Conservation (phyloP, 257 asterid species). For the Eustoma russellianum region DNA sequence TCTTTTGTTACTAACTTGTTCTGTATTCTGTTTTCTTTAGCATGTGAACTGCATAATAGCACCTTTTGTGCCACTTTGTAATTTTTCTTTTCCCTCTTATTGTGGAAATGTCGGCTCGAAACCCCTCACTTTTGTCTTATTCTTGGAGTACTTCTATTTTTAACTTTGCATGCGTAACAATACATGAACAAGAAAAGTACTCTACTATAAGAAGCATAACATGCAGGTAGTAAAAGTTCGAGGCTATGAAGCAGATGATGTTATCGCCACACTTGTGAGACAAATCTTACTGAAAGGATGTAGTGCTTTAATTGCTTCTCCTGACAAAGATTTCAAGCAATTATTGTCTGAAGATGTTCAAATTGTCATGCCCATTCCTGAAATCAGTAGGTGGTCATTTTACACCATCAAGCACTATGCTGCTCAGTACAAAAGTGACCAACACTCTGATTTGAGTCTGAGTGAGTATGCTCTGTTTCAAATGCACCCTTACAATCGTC, state of each 20-base stretch:
- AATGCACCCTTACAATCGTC: neutral
- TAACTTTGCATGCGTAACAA: no score
- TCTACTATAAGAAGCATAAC: neutral
- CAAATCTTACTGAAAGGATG: slow-evolving; percentile 57
- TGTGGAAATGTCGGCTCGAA: no score
- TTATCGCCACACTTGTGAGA: slow-evolving; percentile 76
- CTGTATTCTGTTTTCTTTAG: no score
- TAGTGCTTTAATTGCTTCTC: slow-evolving; percentile 78
- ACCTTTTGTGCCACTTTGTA: no score
- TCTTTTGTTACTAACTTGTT: no score
- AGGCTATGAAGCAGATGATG: slow-evolving; percentile 92
- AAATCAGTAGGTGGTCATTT: slow-evolving; percentile 82
- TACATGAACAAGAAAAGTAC: neutral
- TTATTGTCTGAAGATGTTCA: slow-evolving; percentile 83
- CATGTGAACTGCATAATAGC: no score
- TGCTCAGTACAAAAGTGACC: slow-evolving; percentile 85
- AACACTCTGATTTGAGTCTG: slow-evolving; percentile 81
- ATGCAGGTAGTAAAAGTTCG: slow-evolving; percentile 74
- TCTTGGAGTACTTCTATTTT: no score
- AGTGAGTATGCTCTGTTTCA: slow-evolving; percentile 35
- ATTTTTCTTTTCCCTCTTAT: no score
- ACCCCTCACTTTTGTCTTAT: no score
- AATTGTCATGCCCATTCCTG: slow-evolving; percentile 73
- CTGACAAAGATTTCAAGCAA: slow-evolving; percentile 97
- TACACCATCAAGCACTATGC: slow-evolving; percentile 78